These are phyloP conservation scores for Sarcodon aspratus DNA, from an alignment of 768 basidiomycete species.

Conservation along the genomic window DNA sequence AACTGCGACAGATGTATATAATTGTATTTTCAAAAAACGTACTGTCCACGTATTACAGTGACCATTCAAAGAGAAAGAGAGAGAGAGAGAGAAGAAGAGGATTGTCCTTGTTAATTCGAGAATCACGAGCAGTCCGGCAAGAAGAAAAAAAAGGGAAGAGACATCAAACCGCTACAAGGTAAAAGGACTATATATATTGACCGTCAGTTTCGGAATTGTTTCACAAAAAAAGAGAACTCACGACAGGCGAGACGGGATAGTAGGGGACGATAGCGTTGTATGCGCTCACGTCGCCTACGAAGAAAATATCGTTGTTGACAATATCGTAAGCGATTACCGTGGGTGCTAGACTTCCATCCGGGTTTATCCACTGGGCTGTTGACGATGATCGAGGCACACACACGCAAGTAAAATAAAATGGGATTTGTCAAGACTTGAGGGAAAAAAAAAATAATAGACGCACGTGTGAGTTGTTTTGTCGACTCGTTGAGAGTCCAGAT, in stretches of 20 bases:
- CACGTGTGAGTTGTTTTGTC: slow-evolving; percentile 30
- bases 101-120: too few relatives aligned
- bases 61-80: too few relatives aligned
- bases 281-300: slow-evolving; percentile 29
- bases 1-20: too few relatives aligned
- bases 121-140: too few relatives aligned
- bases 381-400: background rate
- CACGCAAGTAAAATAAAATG: background rate
- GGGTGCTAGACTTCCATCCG: slow-evolving; percentile 24
- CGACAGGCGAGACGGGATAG: background rate
- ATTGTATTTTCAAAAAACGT: too few relatives aligned
- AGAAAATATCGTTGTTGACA: slow-evolving; percentile 28
- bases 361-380: slow-evolving; percentile 35
- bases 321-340: slow-evolving; percentile 30
- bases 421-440: background rate
- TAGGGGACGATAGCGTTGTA: slow-evolving; percentile 17
- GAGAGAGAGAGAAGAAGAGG: too few relatives aligned
- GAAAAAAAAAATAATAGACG: slow-evolving; percentile 2
- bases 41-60: too few relatives aligned
- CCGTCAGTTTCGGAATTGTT: too few relatives aligned
- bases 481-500: slow-evolving; percentile 31
- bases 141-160: too few relatives aligned
- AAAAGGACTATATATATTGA: too few relatives aligned
- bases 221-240: background rate
- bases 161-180: too few relatives aligned